Base-by-base conservation (phyloP, 306 rosid genomes). In the Dryas octopetala region DNA sequence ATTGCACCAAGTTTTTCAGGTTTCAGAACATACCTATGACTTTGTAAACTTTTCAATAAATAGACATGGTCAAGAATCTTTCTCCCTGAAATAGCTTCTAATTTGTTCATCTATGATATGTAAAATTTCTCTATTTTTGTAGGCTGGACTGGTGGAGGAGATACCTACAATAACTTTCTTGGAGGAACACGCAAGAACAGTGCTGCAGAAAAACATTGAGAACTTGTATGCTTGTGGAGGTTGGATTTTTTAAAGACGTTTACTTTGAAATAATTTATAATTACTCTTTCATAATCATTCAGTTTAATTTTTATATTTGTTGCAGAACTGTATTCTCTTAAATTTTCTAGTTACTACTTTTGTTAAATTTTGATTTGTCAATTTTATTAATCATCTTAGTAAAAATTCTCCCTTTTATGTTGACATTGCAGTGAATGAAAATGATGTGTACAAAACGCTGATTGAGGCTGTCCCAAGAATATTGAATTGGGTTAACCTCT, bases 1-100 rank as follows among this genome's bases (percentile, higher is more conserved):
- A 85, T 85, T 95, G 81, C 97, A 95, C 86, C 96, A 90, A 84
- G 80, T 91, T 75, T 95, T 91, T 78, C 93, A 94, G 98, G 98
- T 91, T 75, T 84, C 13, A 26, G 79, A 77, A 75, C 59, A 79
- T 26, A 66, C 66, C 46, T 67, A 26, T 44, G 58, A 75, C 52
- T 77, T 73, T 66, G 41, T 78, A 44, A 9, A 66, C 12, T 32
- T 52, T 38, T 71, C 23, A 38, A 7, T 32, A 12, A 16, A 68
- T 14, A 5, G 59, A 3, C 16, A 43, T 38, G 5, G 41, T 23
- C 7, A 23, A 48, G 16, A 32, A 6, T 3, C 7, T 40, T 15
- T 53, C 41, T 44, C 14, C 51, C 54, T 17, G 12, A 43, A 19
- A 49, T 51, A 10, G 1, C 38, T 45, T 55, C 51, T 55, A 43